Conservation (phyloP, 768 basidiomycete species). For the Chiua virens region DNA sequence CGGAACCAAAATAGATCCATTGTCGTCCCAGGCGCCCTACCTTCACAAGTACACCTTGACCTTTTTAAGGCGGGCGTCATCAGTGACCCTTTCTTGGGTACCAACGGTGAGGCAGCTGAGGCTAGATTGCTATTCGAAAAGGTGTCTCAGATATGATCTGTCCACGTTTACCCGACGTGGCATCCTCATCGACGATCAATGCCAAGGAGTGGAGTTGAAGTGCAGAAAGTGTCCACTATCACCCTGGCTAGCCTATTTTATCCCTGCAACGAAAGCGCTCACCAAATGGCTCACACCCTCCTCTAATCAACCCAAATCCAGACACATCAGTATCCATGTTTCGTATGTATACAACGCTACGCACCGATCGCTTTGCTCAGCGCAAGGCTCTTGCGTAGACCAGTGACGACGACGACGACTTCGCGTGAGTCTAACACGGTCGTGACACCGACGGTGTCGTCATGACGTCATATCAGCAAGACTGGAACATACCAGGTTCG, state of each 20-base stretch:
- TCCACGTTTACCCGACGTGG: constrained; percentile 66
- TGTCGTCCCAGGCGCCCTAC: constrained; percentile 48
- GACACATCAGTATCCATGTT: background rate
- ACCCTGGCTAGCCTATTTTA: background rate
- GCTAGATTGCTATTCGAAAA: background rate
- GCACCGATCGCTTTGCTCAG: constrained; percentile 82
- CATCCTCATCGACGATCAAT: constrained; percentile 86
- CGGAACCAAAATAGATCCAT: constrained; percentile 54
- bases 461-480: background rate
- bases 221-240: constrained; percentile 81
- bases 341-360: constrained; percentile 20
- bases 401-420: constrained; percentile 85
- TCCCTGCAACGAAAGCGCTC: constrained; percentile 11
- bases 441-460: constrained; percentile 59
- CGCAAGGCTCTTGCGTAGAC: constrained; percentile 82
- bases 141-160: background rate
- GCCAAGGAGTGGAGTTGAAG: constrained; percentile 88
- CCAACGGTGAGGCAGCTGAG: constrained; percentile 55
- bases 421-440: constrained; percentile 85
- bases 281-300: constrained; percentile 89
- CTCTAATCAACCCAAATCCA: constrained; percentile 43
- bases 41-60: constrained; percentile 57
- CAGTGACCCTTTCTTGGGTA: constrained; percentile 51
- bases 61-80: constrained; percentile 52
- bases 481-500: constrained; percentile 73